Base-by-base conservation (phyloP, 2,329 filamentous ascomycete species). In the Cadophora sp. region DNA sequence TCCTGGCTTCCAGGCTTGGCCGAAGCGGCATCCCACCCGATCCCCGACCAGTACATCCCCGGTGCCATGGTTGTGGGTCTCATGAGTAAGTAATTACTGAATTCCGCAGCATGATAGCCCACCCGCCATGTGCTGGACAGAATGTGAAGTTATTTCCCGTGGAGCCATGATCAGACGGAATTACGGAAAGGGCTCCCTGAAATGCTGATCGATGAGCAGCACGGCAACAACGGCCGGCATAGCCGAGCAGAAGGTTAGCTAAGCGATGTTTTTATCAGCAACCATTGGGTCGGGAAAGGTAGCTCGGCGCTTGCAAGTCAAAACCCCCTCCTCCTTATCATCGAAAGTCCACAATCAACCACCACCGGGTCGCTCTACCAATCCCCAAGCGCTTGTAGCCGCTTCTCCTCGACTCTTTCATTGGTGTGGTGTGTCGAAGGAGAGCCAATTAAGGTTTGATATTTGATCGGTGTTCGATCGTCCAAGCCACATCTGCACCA, bases 21-120 rank as follows among this genome's bases (percentile, higher is more conserved):
- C 55, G 33, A 24, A 58, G 55, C 55, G 33, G 33, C 53, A 48
- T 20, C 4, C 36, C 11, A 14, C 39, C 20, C 36, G 55, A 58
- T 58, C 55, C n/a, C 55, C 55, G 36, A 58, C 55, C 55, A 58
- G 36, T n/a, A 58, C 33, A 41, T 58, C 55, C 58, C 58, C 58
- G 22, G 58, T 45, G 58, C 58, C 58, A 60, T 60, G 58, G 58
- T 48, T 33, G 41, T 60, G 58, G 58, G 58, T 60, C 58, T 48
- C 39, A 33, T 33, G 55, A 43, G 33, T 14, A 3, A 18, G 20
- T 13, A 3, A 18, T 22, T 13, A 24, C 27, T 30, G 27, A 30
- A 30, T 30, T 30, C 27, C 27, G 33, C 11, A 16, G 14, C 18
- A 33, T 13, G 3, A 58, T 41, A 9, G 20, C 16, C n/a, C 20